Base-by-base conservation (phyloP, 2,329 filamentous ascomycete genomes). In the Xylaria sp. region DNA sequence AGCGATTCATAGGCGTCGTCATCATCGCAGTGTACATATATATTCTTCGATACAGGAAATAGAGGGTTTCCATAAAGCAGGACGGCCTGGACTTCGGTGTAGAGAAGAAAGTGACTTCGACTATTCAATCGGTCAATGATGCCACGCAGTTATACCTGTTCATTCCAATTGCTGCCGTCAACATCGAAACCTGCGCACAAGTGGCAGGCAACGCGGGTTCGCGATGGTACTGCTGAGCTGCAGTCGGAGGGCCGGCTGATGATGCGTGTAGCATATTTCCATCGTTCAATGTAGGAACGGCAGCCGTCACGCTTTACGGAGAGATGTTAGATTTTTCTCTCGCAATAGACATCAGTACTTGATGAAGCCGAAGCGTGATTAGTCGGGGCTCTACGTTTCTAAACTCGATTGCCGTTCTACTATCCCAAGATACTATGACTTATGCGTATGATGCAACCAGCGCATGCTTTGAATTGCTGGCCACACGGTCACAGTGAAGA, bases 1-100 rank as follows among this genome's bases (percentile, higher is more conserved):
- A 75, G 69, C 69, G 73, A 76, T 62, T 76, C 75, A 68, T 79
- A 74, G 63, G 51, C 63, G 41, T 51, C 34, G 7, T 15, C 18
- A 31, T 44, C 37, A 66, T 62, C 10, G 61, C 54, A 52, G 34
- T 75, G 75, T 76, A 76, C 65, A 72, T 73, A 74, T 76, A 69
- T 54, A 67, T 66, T 58, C 56, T 66, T 59, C 58, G 54, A 67
- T 62, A 69, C 55, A 41, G 69, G 64, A 34, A 75, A 76, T 66
- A 63, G 63, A 68, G 61, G 63, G 28, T 37, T 63, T 52, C 23
- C 5, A 51, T 12, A 58, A 66, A 46, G 28, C 25, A 50, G 13
- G 41, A 28, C 28, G 41, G 31, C 28, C 25, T 25, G 25, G 54
- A 15, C 9, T 23, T 46, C 13, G 50, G 25, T 51, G 44, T n/a